Base-by-base conservation (phyloP, 1,284 basidiomycete species). In the Ceraceosorus guamensis region DNA sequence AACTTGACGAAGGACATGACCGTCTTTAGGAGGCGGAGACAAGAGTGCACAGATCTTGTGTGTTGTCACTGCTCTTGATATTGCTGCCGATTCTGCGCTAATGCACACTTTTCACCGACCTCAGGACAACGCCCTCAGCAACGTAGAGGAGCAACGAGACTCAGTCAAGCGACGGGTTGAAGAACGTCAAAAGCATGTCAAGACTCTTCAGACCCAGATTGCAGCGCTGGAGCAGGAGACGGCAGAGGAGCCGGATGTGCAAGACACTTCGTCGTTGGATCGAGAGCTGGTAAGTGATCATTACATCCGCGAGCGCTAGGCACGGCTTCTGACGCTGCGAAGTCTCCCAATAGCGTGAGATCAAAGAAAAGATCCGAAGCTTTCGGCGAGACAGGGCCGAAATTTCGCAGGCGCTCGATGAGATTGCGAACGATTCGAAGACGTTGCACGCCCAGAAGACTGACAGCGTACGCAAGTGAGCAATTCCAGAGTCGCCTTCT, bases 121-220 rank as follows among this genome's bases (percentile, higher is more conserved):
- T 24, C 24, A 24, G 24, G 24, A 24, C 24, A 24, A 24, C 24
- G 24, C 24, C 24, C 24, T 24, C 24, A 34, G 24, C 5, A 55
- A 68, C 31, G 55, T 70, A 46, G 60, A 63, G 3, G n/a, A 13
- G 7, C 56, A 60, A 32, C 34, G 59, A 45, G 43, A 50, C 7
- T 59, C 66, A 24, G 59, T 71, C 16, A 58, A 60, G 37, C 50
- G 51, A 3, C 61, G 64, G 7, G 69, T 68, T 33, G 48, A 63
- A 35, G 56, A 66, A 41, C 63, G 68, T n/a, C 60, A 52, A 46
- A 48, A 48, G 6, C 37, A 51, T 34, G 58, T 71, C 32, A 48
- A 55, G 13, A 53, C 59, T 41, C 46, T 72, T 37, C 60, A 57
- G 18, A 48, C 34, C 37, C 48, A 60, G 39, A 66, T 72, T 35